Evolutionary conservation across 129 eudicot species (phyloP).

Genomic region (Lactuca sativa): DNA sequence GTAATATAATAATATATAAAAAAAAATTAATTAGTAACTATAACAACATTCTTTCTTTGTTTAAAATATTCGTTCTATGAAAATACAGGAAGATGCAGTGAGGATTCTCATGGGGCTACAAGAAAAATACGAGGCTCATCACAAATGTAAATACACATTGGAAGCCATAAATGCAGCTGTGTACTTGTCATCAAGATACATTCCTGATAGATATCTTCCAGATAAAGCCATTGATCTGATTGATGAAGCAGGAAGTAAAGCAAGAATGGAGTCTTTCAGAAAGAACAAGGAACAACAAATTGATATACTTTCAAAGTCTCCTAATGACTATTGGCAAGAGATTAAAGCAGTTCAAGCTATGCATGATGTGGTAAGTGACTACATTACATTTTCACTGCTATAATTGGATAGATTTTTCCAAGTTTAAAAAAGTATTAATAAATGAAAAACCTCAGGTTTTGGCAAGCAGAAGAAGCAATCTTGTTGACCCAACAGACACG

Average conservation of each 20-base stretch:
- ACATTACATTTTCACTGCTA: background rate
- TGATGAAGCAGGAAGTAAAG: constrained; percentile 91
- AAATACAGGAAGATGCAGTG: constrained; percentile 69
- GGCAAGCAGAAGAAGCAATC: constrained; percentile 40
- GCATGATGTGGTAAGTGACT: constrained; percentile 56
- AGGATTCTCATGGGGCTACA: constrained; percentile 74
- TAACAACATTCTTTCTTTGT: background rate
- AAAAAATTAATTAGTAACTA: too few relatives aligned
- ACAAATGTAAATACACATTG: constrained; percentile 77
- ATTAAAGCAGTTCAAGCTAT: constrained; percentile 78
- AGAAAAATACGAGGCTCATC: constrained; percentile 78
- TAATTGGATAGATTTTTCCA: too few relatives aligned
- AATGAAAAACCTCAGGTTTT: constrained; percentile 35
- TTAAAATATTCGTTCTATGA: constrained; percentile 2
- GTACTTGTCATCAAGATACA: constrained; percentile 71
- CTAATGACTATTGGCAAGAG: constrained; percentile 85
- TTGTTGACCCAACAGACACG: constrained; percentile 37
- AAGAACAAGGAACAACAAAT: constrained; percentile 61
- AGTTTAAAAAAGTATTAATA: background rate
- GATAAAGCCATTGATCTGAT: constrained; percentile 96
- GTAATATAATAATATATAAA: constrained; percentile 17
- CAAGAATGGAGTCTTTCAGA: constrained; percentile 62
- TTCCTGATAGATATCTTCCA: constrained; percentile 89
- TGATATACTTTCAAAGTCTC: constrained; percentile 65
- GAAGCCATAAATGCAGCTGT: constrained; percentile 90